Evolutionary conservation across 208 protist species (phyloP).

Genomic region (Trypanosoma cruzi): DNA sequence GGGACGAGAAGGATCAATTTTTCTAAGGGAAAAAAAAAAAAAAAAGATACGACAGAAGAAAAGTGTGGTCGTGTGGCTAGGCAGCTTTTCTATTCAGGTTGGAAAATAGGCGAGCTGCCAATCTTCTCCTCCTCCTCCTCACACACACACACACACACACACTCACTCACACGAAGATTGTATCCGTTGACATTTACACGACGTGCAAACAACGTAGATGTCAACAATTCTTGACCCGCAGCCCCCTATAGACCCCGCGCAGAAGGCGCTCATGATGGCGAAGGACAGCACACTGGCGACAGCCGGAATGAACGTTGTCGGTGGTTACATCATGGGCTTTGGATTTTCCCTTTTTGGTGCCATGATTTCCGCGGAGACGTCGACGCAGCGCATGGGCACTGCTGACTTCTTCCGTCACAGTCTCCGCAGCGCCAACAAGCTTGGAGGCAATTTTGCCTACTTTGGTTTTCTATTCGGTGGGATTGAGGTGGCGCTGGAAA

Average conservation of each 20-base stretch:
- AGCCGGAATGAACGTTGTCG: constrained; percentile 60
- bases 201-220: constrained; percentile 27
- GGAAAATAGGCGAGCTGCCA: too few species aligned
- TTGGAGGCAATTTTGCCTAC: constrained; percentile 78
- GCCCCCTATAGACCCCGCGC: constrained; percentile 59
- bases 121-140: too few species aligned
- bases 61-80: too few species aligned
- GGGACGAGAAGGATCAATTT: not conserved
- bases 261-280: constrained; percentile 63
- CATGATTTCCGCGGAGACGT: constrained; percentile 85
- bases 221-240: constrained; percentile 61
- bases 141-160: too few species aligned
- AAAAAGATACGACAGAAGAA: too few species aligned
- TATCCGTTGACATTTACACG: not conserved
- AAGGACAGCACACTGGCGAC: constrained; percentile 70
- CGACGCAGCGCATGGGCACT: constrained; percentile 88
- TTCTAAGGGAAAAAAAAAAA: constrained; percentile 31
- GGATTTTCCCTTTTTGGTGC: constrained; percentile 89
- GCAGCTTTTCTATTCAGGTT: too few species aligned
- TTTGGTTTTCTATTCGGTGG: constrained; percentile 92
- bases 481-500: constrained; percentile 90
- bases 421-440: constrained; percentile 55
- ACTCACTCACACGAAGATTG: not conserved
- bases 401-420: constrained; percentile 88
- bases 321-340: constrained; percentile 89